Conservation (phyloP, 2,329 filamentous ascomycete genomes). For the Sporothrix curviconia region DNA sequence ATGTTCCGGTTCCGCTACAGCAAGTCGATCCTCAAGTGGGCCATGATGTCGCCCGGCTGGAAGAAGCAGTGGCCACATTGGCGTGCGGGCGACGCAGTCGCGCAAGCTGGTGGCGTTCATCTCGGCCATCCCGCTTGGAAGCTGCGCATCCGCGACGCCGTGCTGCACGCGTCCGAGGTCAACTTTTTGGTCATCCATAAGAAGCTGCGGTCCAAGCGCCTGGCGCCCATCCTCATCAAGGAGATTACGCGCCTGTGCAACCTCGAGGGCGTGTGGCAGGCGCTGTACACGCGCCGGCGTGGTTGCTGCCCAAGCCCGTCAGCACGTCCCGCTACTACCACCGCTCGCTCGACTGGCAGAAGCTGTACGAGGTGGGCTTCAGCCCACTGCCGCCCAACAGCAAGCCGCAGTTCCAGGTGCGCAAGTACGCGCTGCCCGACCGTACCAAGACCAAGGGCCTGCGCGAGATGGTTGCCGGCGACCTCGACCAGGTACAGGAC, state of each 20-base stretch:
- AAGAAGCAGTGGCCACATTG: constrained; percentile 89
- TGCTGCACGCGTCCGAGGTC: constrained; percentile 78
- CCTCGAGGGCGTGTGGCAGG: constrained; percentile 79
- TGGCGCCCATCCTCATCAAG: constrained; percentile 92
- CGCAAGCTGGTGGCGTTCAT: constrained; percentile 92
- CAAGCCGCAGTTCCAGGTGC: constrained; percentile 77
- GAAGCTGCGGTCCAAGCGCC: constrained; percentile 87
- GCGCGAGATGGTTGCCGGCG: constrained; percentile 70
- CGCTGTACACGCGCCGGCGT: constrained; percentile 92
- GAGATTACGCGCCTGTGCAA: constrained; percentile 94
- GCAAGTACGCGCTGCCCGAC: constrained; percentile 77
- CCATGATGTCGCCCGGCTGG: constrained; percentile 91
- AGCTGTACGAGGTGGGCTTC: constrained; percentile 91
- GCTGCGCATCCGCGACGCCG: constrained; percentile 69
- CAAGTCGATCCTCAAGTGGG: constrained; percentile 82
- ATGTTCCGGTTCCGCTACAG: constrained; percentile 99
- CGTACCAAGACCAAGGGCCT: constrained; percentile 67
- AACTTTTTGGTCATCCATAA: constrained; percentile 99
- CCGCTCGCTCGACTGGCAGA: constrained; percentile 88
- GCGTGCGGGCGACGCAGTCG: constrained; percentile 76
- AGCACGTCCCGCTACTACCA: constrained; percentile 95
- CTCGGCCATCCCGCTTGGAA: constrained; percentile 82
- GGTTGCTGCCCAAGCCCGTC: constrained; percentile 82
- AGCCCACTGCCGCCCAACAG: constrained; percentile 77
- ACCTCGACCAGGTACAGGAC: constrained; percentile 67